Evolutionary conservation across 2,329 filamentous ascomycete genomes (phyloP), one percentile per base, ranked within the genome.

Genomic region (Rhynchosporium agropyri): DNA sequence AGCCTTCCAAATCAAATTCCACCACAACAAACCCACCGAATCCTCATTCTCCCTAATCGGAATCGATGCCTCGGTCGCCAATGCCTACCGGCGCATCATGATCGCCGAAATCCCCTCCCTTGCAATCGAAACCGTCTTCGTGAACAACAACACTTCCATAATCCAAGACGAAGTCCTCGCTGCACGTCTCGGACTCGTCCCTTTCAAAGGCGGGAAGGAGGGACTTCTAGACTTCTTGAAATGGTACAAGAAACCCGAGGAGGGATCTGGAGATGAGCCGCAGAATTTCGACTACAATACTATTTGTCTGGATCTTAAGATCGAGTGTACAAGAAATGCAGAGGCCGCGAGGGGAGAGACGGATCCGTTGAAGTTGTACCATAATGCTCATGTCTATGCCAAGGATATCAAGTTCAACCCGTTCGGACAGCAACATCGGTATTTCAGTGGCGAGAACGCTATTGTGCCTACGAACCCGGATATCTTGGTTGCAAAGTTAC

Each of bases 91-190:
- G 65, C 92, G 95, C 72, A 98, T 98, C 72, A 84, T 98, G 72
- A 89, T 99, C 76, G 85, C 94, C 70, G 96, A 99, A 80, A 90
- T 99, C 59, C 92, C 94, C 20, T 95, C 92, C 2, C 84, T 99
- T 51, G 95, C 96, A 69, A 93, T 99, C 73, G 95, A 99, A 81
- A 89, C 87, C 67, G 91, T 96, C 75, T 99, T 90, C 79, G 88
- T 98, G 68, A 85, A 91, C 75, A 96, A 97, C 81, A 99, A 99
- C 81, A 98, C 94, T 57, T 97, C 92, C 4, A 92, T 99, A 42
- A 95, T 99, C 73, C 94, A 98, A 76, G 95, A 99, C 75, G 95
- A 99, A 80, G 94, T 99, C 4, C 87, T 99, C 58, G 89, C 93
- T 15, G 91, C 95, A 76, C 85, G 95, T 50, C 82, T 99, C 38